Evolutionary conservation across 176 grass and related monocot genomes (phyloP).

Genomic region (Areca catechu): DNA sequence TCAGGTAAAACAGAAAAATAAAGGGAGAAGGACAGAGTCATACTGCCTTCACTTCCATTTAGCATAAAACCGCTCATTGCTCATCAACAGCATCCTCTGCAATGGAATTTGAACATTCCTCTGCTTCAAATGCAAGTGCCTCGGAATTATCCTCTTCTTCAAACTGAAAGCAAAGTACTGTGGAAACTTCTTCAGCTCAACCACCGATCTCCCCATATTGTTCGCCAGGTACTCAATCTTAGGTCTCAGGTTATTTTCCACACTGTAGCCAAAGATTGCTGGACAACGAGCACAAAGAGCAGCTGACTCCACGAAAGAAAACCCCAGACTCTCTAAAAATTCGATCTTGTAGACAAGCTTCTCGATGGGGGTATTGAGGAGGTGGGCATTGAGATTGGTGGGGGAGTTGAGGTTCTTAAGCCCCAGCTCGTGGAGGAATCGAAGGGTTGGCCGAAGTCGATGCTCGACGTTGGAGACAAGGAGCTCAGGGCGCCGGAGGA

Average conservation of each 20-base stretch:
- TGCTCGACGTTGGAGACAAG: not conserved
- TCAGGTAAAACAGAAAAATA: no score
- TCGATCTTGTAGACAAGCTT: conserved; percentile 8
- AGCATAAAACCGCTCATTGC: conserved; percentile 1
- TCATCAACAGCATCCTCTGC: conserved; percentile 13
- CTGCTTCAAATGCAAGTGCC: conserved; percentile 10
- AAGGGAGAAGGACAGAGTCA: no score
- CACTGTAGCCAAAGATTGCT: conserved; percentile 12
- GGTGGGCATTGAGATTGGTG: conserved; percentile 17
- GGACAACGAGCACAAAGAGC: conserved; percentile 1
- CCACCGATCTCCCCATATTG: conserved; percentile 1
- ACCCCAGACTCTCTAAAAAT: conserved; percentile 2
- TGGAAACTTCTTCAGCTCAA: conserved; percentile 8
- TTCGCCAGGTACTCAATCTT: conserved; percentile 15
- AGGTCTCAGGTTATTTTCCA: conserved; percentile 13
- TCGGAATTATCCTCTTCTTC: conserved; percentile 12
- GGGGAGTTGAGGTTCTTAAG: not conserved
- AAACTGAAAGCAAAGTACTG: conserved; percentile 12
- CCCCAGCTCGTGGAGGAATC: conserved; percentile 3
- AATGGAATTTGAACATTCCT: not conserved
- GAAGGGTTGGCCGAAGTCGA: conserved; percentile 1
- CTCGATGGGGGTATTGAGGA: conserved; percentile 11
- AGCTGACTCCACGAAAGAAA: not conserved
- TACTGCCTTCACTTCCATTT: conserved; percentile 1
- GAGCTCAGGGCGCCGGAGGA: conserved; percentile 10